These are phyloP conservation scores for Dactylonectria macrodidyma DNA, from an alignment of 2,329 filamentous ascomycete species.

Conservation along the genomic window DNA sequence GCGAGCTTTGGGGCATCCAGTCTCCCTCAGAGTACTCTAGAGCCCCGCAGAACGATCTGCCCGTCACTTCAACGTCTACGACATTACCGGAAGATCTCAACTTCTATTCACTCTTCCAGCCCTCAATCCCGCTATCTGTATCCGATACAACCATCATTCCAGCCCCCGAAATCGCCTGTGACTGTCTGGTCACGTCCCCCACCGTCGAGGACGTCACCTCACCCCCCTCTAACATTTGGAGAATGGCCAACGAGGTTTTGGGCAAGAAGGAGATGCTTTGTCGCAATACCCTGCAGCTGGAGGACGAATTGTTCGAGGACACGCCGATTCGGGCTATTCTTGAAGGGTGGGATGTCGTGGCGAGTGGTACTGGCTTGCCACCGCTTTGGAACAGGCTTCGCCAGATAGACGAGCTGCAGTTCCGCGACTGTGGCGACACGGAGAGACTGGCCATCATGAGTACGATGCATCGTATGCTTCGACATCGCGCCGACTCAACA, in stretches of 20 bases:
- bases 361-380: background rate
- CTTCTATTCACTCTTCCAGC: background rate
- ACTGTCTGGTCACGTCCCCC: background rate
- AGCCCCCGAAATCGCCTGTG: background rate
- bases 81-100: background rate
- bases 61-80: background rate
- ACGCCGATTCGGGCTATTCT: slow-evolving; percentile 8
- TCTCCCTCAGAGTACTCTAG: background rate
- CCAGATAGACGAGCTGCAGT: slow-evolving; percentile 16
- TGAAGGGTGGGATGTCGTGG: slow-evolving; percentile 6
- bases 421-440: background rate
- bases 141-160: slow-evolving; percentile 5
- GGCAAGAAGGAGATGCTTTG: background rate
- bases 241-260: background rate
- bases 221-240: slow-evolving; percentile 3
- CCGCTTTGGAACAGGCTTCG: slow-evolving; percentile 14
- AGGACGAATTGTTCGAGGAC: slow-evolving; percentile 17
- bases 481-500: slow-evolving; percentile 7
- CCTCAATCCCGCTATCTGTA: background rate
- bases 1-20: background rate
- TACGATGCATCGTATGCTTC: slow-evolving; percentile 15
- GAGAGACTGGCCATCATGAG: slow-evolving; percentile 16
- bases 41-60: background rate
- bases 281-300: background rate
- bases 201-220: background rate